phyloP scores from a whole-genome alignment of 1,139 yeast genomes.

The Hansenula lynferdii region DNA sequence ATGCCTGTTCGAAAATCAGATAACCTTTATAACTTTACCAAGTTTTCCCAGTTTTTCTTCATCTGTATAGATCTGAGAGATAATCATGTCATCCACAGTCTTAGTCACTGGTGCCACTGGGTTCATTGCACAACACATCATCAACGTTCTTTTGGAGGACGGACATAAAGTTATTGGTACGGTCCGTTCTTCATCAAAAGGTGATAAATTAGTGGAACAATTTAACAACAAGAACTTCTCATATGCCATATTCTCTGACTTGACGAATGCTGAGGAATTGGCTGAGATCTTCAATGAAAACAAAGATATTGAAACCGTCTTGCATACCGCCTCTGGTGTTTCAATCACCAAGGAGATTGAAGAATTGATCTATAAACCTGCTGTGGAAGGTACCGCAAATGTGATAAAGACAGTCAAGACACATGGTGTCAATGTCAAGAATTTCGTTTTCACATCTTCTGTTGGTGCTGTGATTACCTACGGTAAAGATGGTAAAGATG shows the following conservation, averaged over 20 bases:
- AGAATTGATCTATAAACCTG: constrained; percentile 32
- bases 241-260: constrained; percentile 32
- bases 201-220: constrained; percentile 22
- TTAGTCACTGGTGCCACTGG: constrained; percentile 49
- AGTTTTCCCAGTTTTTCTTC: too few species aligned
- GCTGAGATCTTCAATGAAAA: constrained; percentile 26
- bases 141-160: constrained; percentile 23
- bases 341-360: neutral
- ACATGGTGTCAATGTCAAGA: constrained; percentile 40
- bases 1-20: too few species aligned
- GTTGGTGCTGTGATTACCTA: constrained; percentile 34
- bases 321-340: constrained; percentile 39
- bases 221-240: constrained; percentile 23
- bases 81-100: constrained; percentile 24
- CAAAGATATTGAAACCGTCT: constrained; percentile 30
- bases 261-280: constrained; percentile 31
- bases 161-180: constrained; percentile 32
- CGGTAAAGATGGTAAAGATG: constrained; percentile 7
- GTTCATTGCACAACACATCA: constrained; percentile 43
- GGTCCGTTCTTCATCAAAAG: constrained; percentile 30
- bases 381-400: constrained; percentile 42
- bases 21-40: too few species aligned
- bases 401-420: constrained; percentile 36
- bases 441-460: constrained; percentile 51
- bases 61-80: constrained; percentile 7